Evolutionary conservation across 176 grass and related monocot genomes (phyloP).

Genomic region (Lolium rigidum): DNA sequence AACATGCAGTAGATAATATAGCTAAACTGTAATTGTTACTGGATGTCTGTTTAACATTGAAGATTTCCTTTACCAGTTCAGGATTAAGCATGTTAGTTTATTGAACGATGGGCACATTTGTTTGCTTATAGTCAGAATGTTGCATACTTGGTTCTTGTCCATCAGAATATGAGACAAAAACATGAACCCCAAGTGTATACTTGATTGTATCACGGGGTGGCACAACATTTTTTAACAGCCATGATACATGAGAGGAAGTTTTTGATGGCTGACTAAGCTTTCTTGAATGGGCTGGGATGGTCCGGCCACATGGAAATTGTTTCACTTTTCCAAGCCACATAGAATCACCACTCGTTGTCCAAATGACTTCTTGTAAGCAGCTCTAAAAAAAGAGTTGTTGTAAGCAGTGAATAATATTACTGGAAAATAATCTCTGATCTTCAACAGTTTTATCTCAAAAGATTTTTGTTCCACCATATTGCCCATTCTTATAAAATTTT

Average conservation of each 20-base stretch:
- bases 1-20: neutral
- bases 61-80: slow-evolving; percentile 10
- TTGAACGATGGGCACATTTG: neutral
- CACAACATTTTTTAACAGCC: slow-evolving; percentile 8
- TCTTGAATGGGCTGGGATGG: neutral
- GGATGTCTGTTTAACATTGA: slow-evolving; percentile 2
- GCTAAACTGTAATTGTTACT: neutral
- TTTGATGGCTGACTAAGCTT: slow-evolving; percentile 56
- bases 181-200: slow-evolving; percentile 5
- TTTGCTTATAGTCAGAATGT: neutral
- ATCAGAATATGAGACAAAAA: slow-evolving; percentile 16
- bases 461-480: slow-evolving; percentile 19
- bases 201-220: neutral
- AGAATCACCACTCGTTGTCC: neutral
- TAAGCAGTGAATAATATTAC: slow-evolving; percentile 27
- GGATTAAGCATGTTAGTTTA: neutral
- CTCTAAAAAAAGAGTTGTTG: neutral
- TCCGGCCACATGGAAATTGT: neutral
- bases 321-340: neutral
- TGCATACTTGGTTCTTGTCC: neutral
- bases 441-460: slow-evolving; percentile 33
- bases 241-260: slow-evolving; percentile 32
- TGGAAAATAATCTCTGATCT: slow-evolving; percentile 22
- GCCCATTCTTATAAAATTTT: slow-evolving; percentile 24
- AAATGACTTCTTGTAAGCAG: slow-evolving; percentile 14